Base-by-base conservation (phyloP, 1,139 yeast species). In the Yarrowia galli region DNA sequence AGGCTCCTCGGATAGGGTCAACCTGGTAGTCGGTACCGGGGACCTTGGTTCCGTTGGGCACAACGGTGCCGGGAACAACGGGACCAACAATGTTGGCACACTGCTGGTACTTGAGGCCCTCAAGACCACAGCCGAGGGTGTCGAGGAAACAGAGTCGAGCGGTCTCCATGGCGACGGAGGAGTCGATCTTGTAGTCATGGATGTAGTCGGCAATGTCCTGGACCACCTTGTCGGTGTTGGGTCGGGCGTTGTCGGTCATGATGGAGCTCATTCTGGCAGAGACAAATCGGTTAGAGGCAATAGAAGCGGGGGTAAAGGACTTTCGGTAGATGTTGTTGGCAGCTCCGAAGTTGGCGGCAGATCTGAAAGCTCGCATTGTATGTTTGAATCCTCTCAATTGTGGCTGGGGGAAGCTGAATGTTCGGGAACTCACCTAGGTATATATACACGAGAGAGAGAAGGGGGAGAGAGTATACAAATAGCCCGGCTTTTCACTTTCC, bases 101-200 rank as follows among this genome's bases (percentile, higher is more conserved):
- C 73, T 84, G 85, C 36, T 80, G 79, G 76, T 84, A 83, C 75
- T 84, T 83, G 71, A 85, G 77, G 5, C 87, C 88, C 69, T 85
- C 88, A n/a, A 85, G 78, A 40, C 88, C 88, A 74, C 88, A 85
- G 5, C 89, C 89, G 28, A 85, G 74, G 6, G 88, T 84, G 72
- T 85, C 88, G 54, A 85, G 75, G 58, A 85, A 76, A 74, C 89
- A 85, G 49, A 84, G 77, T 58, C 82, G 80, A 2, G 88, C 88
- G 5, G 88, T 85, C 68, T 84, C 83, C 63, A 75, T 76, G 8
- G 88, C 88, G 32, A 83, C 74, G 32, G 78, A 76, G 8, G 86
- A 83, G 67, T 79, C 81, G 58, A 84, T 75, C 69, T 81, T 75
- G 74, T 80, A 82, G 68, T 78, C 73, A 75, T 85, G 87, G 35